Conservation (phyloP, 306 rosid species). For the Calophaca sinica region DNA sequence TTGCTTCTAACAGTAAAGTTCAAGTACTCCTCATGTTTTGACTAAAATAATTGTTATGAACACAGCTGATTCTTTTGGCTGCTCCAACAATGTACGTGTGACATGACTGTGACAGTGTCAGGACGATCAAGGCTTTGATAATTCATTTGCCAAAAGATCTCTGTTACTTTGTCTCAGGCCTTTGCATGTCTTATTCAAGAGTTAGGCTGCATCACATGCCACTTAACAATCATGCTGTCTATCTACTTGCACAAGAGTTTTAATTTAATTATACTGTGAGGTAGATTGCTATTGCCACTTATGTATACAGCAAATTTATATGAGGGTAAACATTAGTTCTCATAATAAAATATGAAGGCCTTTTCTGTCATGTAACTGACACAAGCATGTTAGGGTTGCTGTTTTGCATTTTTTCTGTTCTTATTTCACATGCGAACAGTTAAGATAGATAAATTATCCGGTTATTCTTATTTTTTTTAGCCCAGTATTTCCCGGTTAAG, state of each 20-base stretch:
- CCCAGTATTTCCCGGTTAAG: too few species aligned
- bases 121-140: constrained; percentile 21
- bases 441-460: background rate
- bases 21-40: background rate
- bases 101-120: constrained; percentile 31
- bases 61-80: background rate
- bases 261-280: background rate
- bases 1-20: background rate
- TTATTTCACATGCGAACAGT: constrained; percentile 3
- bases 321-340: background rate
- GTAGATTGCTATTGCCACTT: constrained; percentile 1
- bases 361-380: constrained; percentile 16
- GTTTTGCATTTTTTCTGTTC: background rate
- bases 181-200: constrained; percentile 41
- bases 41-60: constrained; percentile 29
- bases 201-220: constrained; percentile 43
- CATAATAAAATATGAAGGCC: background rate
- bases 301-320: background rate
- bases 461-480: background rate
- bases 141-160: constrained; percentile 47
- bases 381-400: background rate
- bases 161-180: constrained; percentile 42
- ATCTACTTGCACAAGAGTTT: background rate
- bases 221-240: constrained; percentile 42
- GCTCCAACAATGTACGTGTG: constrained; percentile 23